phyloP scores from a whole-genome alignment of 768 basidiomycete genomes.

The Suillus brevipes region DNA sequence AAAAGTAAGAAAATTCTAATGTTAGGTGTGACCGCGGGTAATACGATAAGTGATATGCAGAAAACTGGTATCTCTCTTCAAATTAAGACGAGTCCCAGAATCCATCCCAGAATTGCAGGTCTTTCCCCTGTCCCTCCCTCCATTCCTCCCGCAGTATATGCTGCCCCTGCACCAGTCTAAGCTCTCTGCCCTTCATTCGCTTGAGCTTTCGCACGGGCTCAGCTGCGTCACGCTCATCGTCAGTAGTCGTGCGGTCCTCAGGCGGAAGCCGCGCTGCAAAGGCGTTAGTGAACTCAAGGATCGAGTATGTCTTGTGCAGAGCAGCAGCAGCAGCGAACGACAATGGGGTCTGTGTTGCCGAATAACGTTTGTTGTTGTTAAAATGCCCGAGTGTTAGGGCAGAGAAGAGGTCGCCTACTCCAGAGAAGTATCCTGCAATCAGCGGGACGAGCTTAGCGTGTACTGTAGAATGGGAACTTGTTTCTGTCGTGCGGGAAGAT shows the following conservation, averaged over 20 bases:
- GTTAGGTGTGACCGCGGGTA: neutral
- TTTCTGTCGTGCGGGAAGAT: constrained; percentile 47
- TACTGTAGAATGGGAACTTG: constrained; percentile 41
- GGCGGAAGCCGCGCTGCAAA: constrained; percentile 57
- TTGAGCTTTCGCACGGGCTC: constrained; percentile 63
- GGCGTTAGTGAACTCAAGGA: constrained; percentile 62
- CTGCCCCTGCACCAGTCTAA: constrained; percentile 80
- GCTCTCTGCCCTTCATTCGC: constrained; percentile 83
- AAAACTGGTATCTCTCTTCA: neutral
- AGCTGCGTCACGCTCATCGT: constrained; percentile 71
- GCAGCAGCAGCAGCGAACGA: constrained; percentile 54
- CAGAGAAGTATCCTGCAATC: constrained; percentile 90
- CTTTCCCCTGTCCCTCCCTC: constrained; percentile 29
- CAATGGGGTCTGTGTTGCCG: constrained; percentile 29
- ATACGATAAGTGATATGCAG: neutral
- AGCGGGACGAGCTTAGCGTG: constrained; percentile 74
- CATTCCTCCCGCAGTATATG: constrained; percentile 55
- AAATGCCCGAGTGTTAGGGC: constrained; percentile 88
- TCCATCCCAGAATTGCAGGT: constrained; percentile 33
- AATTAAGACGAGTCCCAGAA: constrained; percentile 31
- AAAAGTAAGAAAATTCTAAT: neutral
- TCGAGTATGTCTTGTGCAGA: constrained; percentile 72
- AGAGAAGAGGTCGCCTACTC: constrained; percentile 96
- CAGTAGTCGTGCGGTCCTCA: constrained; percentile 60
- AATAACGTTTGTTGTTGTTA: constrained; percentile 23